Evolutionary conservation across 768 basidiomycete genomes (phyloP).

Genomic region (Trametes cingulata): DNA sequence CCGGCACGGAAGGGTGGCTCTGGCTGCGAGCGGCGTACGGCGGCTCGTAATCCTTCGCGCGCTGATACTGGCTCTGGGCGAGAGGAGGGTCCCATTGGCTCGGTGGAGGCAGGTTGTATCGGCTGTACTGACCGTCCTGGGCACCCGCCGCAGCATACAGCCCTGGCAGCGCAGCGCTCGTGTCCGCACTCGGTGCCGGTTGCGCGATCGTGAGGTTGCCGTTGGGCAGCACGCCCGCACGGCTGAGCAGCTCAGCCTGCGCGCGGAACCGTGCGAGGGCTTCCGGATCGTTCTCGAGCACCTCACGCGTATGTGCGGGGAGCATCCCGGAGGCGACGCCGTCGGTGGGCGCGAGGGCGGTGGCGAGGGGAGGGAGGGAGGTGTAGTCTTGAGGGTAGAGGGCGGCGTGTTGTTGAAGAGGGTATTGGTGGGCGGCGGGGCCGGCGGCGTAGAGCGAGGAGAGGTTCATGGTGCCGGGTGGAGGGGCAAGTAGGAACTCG

Average conservation of each 20-base stretch:
- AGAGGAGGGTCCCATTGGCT: conserved; percentile 16
- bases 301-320: conserved; percentile 1
- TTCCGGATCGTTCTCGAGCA: conserved; percentile 32
- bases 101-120: conserved; percentile 13
- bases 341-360: conserved; percentile 10
- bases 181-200: conserved; percentile 10
- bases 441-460: conserved; percentile 32
- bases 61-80: conserved; percentile 16
- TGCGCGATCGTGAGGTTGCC: conserved; percentile 13
- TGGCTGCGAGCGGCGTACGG: conserved; percentile 12
- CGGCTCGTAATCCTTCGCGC: conserved; percentile 19
- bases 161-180: conserved; percentile 16
- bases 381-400: conserved; percentile 33
- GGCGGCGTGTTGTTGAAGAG: conserved; percentile 32
- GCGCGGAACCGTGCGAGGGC: conserved; percentile 48
- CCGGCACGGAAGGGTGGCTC: conserved; percentile 9
- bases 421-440: conserved; percentile 26
- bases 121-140: conserved; percentile 14
- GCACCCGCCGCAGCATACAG: conserved; percentile 15
- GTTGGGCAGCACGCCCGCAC: conserved; percentile 32
- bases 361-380: conserved; percentile 19
- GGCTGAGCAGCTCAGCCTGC: conserved; percentile 47
- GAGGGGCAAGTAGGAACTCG: conserved; percentile 44
- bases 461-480: conserved; percentile 33
- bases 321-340: background rate